phyloP scores from a whole-genome alignment of 1,139 yeast species.

The Magnusiomyces suaveolens region DNA sequence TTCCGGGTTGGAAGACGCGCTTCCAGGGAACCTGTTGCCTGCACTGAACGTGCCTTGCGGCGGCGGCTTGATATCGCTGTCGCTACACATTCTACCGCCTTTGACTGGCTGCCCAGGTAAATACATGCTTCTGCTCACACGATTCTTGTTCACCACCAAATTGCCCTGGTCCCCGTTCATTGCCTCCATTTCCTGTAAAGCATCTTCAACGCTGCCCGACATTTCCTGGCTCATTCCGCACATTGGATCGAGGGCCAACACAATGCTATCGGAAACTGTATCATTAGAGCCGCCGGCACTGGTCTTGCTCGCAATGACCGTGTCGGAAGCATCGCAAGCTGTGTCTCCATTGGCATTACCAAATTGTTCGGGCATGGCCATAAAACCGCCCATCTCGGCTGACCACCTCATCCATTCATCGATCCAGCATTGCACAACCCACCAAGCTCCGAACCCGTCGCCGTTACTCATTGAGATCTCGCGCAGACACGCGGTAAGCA shows the following conservation, averaged over 20 bases:
- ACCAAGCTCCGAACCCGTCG: slow-evolving; percentile 64
- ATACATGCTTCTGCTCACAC: too few relatives aligned
- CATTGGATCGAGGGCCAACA: too few relatives aligned
- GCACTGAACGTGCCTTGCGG: background rate
- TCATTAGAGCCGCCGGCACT: background rate
- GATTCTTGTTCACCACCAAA: too few relatives aligned
- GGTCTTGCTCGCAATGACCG: background rate
- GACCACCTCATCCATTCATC: slow-evolving; percentile 65
- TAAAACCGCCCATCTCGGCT: slow-evolving; percentile 60
- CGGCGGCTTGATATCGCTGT: background rate
- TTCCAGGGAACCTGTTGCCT: too few relatives aligned
- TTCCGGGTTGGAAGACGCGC: too few relatives aligned
- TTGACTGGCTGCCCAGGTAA: background rate
- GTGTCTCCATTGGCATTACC: background rate
- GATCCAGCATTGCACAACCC: slow-evolving; percentile 69
- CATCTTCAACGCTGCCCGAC: background rate
- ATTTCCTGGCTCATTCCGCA: background rate
- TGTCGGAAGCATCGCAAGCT: background rate
- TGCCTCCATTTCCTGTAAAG: too few relatives aligned
- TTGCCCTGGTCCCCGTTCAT: too few relatives aligned
- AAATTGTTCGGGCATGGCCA: slow-evolving; percentile 20
- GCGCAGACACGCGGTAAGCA: slow-evolving; percentile 54
- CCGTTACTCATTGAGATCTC: slow-evolving; percentile 55
- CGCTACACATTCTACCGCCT: background rate
- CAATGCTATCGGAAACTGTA: too few relatives aligned